Evolutionary conservation across 2,329 filamentous ascomycete genomes (phyloP), one percentile per base, ranked within the genome.

Genomic region (Penicillium sp.): DNA sequence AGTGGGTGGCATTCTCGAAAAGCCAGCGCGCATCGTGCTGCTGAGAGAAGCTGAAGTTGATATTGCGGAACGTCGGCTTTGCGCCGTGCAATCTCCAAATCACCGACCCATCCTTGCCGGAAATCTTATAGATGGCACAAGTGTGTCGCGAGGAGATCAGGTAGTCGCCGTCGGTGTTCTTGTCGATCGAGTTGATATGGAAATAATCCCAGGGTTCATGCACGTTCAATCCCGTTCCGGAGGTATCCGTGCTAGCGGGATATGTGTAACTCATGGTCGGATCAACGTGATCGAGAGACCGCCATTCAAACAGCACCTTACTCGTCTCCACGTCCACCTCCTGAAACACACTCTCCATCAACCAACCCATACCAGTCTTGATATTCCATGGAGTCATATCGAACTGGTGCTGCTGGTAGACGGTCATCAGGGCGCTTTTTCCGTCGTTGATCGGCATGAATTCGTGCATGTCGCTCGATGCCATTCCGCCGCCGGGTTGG

Each of bases 331-430:
- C 74, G 18, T 82, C 77, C 7, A 82, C 70, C 64, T 82, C 80
- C 63, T 82, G 80, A 56, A 82, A 82, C 2, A 81, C 71, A 51
- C 79, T 79, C 64, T 82, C 76, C 59, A 81, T 77, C 33, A 82
- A 66, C 77, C 78, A 82, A 1, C 79, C 79, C 56, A 81, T 71
- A 4, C 79, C 78, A 7, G 71, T 67, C 46, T 72, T 68, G 49
- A 75, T 62, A 49, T 75, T 76, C 69, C 72, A 74, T 6, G 67
- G 67, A 5, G 74, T 79, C 69, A 82, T 72, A 55, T 82, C 80
- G 61, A 79, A 76, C 50, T 75, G 71, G 25, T 69, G 71, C 56
- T 75, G 73, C 52, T 76, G 73, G 55, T 76, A 77, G 7, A 76
- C 67, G 0, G 73, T 76, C 70, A 76, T 69, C 27, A 76, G 57